Evolutionary conservation across 345 rosid species (phyloP), one percentile per base, ranked within the genome.

Genomic region (Xanthoceras sorbifolium): DNA sequence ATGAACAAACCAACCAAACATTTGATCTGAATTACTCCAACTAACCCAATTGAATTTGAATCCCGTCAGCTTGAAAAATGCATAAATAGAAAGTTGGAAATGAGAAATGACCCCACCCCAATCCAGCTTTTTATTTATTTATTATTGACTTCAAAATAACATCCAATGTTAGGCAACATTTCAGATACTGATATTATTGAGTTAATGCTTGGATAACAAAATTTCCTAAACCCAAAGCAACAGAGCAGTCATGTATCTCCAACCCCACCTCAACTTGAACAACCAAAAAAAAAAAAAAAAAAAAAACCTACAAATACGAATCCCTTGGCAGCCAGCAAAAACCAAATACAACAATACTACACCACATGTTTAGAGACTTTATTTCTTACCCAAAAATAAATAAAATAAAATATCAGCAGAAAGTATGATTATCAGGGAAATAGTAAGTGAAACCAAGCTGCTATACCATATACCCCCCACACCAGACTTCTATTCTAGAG

Each of bases 401-500:
- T n/a, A 59, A 8, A 1, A 72, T n/a, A 23, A 38, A 1, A 40
- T 60, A 12, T 36, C 2, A 54, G 60, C 60, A 54, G 3, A 48
- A 69, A 48, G 10, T 23, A 57, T 31, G 40, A 59, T 38, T 42
- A 60, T 8, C 54, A 11, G 44, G 61, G 62, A 73, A 61, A 73
- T 61, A 4, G 44, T 18, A 46, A 48, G 46, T 10, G 14, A 36
- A 46, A 31, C 71, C 71, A 22, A 50, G 77, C 34, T 46, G 70
- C 77, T 64, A 64, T 74, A 74, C 77, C 77, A 74, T 74, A 74
- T 48, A 31, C 70, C 77, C 71, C 71, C 68, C 29, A 73, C 76
- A 29, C 69, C 71, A 17, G 29, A 52, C 52, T 31, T 22, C 64
- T 67, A 75, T 15, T 75, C 64, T 65, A 64, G 63, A 74, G 63